Evolutionary conservation across 352 stramenopile genomes (phyloP), one percentile per base, ranked within the genome.

Genomic region (Phytophthora megakarya): DNA sequence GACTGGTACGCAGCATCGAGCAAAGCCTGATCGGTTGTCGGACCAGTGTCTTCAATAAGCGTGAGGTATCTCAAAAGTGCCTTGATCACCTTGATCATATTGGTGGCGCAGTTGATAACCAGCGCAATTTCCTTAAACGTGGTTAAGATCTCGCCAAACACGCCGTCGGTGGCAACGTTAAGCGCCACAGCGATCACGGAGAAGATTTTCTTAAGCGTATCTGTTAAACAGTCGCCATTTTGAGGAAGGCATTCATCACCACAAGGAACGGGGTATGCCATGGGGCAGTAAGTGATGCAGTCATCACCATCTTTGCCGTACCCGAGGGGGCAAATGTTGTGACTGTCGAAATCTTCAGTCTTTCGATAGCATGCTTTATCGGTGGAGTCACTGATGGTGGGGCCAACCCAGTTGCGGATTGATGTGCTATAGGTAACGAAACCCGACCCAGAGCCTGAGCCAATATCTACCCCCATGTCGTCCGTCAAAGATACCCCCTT

Each of bases 191-290:
- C 49, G 15, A 65, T 54, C 18, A 72, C 56, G 7, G 60, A 62
- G 18, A 45, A 61, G 15, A 75, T 63, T 39, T 75, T 72, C 42
- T 44, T 67, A 12, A 78, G 22, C 6, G 44, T 57, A 28, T 67
- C 60, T 4, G 46, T 35, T 26, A 42, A 25, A 22, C 60, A 67
- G 18, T 67, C 38, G 11, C 45, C 60, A 25, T 51, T 62, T 51
- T 67, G 60, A 86, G 73, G 80, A 32, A 87, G 65, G 37, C 70
- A 78, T 47, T 78, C 66, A 35, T 61, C 55, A 21, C 61, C 62
- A 21, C 70, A 78, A 3, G 57, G 38, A 10, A 78, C 70, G 3
- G 70, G 70, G 37, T 75, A 78, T 6, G 72, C 53, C 32, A 78
- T 55, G 11, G 70, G 70, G 47, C 70, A 78, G 8, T 75, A 37